Percentiles rank a stretch among this genome's conserved stretches.
Conservation (phyloP, 1,139 yeast species). For the Sugiyamaella neomexicana region DNA sequence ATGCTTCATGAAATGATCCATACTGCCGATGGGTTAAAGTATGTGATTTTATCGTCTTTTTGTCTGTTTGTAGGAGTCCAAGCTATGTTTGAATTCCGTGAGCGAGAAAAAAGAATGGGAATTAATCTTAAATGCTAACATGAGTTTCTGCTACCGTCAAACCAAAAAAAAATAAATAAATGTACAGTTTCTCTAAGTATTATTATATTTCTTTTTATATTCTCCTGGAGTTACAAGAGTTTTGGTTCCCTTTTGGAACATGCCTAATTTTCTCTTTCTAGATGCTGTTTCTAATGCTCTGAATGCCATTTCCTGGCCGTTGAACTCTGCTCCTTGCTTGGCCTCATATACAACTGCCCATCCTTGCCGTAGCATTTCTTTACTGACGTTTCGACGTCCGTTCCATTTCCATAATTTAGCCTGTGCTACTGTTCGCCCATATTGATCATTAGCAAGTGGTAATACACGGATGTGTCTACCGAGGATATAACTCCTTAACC, state of each 20-base stretch:
- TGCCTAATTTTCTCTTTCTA: slow-evolving; percentile 56
- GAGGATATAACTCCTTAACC: slow-evolving; percentile 66
- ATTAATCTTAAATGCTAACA: slow-evolving; percentile 71
- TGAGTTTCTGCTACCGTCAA: no score
- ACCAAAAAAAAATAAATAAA: no score
- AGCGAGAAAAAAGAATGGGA: slow-evolving; percentile 79
- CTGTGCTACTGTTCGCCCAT: slow-evolving; percentile 82
- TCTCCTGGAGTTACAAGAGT: slow-evolving; percentile 76
- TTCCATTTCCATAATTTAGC: slow-evolving; percentile 73
- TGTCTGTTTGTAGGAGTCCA: slow-evolving; percentile 83
- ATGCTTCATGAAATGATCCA: slow-evolving; percentile 70
- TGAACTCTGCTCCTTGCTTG: slow-evolving; percentile 79
- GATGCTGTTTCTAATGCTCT: slow-evolving; percentile 61
- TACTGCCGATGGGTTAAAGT: slow-evolving; percentile 67
- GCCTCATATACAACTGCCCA: slow-evolving; percentile 88
- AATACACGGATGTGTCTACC: slow-evolving; percentile 70
- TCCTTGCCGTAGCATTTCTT: slow-evolving; percentile 82
- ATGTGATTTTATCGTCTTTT: slow-evolving; percentile 58
- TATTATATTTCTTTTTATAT: slow-evolving; percentile 50
- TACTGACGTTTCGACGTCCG: slow-evolving; percentile 76
- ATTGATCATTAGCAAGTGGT: slow-evolving; percentile 84
- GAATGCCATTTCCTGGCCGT: slow-evolving; percentile 65
- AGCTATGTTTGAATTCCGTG: slow-evolving; percentile 92
- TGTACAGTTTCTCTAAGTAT: not conserved
- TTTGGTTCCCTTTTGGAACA: slow-evolving; percentile 58